Conservation (phyloP, 176 grass and related monocot genomes). For the Chrysopogon serrulatus region DNA sequence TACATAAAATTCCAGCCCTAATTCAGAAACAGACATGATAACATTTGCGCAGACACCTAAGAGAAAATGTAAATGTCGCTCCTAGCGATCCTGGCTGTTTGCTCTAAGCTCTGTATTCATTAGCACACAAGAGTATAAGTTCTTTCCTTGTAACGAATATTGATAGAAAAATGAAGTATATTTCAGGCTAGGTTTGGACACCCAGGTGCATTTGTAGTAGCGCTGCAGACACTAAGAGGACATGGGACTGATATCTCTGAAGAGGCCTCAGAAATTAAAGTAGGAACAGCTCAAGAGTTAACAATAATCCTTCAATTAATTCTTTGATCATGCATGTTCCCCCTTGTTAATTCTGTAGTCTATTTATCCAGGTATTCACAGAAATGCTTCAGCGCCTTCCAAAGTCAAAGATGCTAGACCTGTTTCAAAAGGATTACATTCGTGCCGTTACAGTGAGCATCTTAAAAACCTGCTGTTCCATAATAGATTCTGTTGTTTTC, state of each 20-base stretch:
- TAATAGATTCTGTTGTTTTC: background rate
- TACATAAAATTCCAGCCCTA: background rate
- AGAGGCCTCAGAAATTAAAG: constrained; percentile 78
- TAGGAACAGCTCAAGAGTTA: constrained; percentile 6
- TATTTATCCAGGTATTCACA: constrained; percentile 51
- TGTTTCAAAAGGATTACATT: constrained; percentile 75
- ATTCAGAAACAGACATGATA: background rate
- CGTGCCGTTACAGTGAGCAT: constrained; percentile 53
- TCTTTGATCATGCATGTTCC: background rate
- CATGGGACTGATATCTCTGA: constrained; percentile 43
- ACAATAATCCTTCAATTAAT: background rate
- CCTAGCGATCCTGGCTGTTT: background rate
- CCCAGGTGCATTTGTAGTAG: constrained; percentile 28
- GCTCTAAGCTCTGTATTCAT: background rate
- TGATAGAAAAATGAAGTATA: background rate
- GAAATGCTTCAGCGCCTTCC: constrained; percentile 45
- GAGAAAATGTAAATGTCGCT: background rate
- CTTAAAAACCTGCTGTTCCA: background rate
- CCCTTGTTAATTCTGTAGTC: background rate
- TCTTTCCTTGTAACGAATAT: background rate
- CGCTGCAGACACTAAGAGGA: constrained; percentile 62
- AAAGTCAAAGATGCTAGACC: constrained; percentile 48
- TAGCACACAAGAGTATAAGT: background rate
- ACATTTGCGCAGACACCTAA: background rate
- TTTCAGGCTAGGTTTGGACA: constrained; percentile 51